Evolutionary conservation across 1,139 yeast species (phyloP), one percentile per base, ranked within the genome.

Genomic region (Debaryomyces sp.): DNA sequence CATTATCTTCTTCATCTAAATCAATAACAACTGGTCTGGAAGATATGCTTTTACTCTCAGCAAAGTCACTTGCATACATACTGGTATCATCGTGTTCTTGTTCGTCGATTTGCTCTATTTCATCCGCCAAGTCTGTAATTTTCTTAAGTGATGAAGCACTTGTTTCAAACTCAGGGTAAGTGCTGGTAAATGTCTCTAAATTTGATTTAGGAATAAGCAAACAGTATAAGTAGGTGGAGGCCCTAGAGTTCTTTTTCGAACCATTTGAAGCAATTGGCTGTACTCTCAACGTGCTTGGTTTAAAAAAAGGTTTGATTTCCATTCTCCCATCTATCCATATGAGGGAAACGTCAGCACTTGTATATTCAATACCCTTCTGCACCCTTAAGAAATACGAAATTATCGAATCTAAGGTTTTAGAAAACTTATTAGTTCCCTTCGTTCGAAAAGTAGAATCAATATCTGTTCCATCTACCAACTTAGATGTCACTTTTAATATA

Each of bases 311-410:
- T 48, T 71, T 71, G 43, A 76, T 61, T 44, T 75, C 74, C 52
- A 64, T 65, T 48, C 64, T 66, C 0, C 79, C 80, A 43, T 73
- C 76, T 3, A 75, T 60, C 80, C 80, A 76, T 3, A 74, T 63
- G 42, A 76, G 59, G 1, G 66, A 54, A 2, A 66, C 59, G 4
- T 57, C 42, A 2, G 53, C 22, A 13, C 18, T 41, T 13, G 38
- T 33, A 15, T 34, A 32, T 27, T 29, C 7, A n/a, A 29, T 22
- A 13, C 21, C 26, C 22, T 37, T 37, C 21, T 48, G 52, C 1
- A 43, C 41, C 8, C 36, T 49, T 42, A 58, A 51, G 49, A 62
- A 67, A 40, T 62, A 55, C 18, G 52, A 53, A 4, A 61, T 44
- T 1, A 60, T 57, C 30, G 55, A 48, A 32, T 52, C 47, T 12